Conservation (phyloP, 2,329 filamentous ascomycete genomes). For the Tolypocladium tundrense region DNA sequence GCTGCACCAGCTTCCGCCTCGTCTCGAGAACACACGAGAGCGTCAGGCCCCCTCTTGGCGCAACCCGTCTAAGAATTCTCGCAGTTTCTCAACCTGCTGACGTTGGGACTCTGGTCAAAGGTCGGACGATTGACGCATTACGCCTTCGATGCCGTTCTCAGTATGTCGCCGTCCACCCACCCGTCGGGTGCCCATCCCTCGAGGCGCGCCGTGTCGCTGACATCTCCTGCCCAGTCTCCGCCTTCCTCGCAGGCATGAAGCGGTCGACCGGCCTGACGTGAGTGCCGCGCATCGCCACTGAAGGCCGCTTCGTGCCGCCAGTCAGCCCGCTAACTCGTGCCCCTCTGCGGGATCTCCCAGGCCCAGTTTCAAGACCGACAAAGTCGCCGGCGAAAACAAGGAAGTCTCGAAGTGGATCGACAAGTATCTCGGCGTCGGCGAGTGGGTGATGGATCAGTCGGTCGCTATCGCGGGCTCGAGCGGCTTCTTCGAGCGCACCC, state of each 20-base stretch:
- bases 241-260: conserved; percentile 93
- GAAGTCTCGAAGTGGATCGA: conserved; percentile 82
- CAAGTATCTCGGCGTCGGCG: conserved; percentile 86
- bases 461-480: conserved; percentile 84
- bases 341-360: conserved; percentile 31
- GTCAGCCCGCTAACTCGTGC: conserved; percentile 10
- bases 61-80: conserved; percentile 3
- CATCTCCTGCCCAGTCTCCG: conserved; percentile 57
- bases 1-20: not conserved
- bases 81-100: conserved; percentile 57
- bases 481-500: conserved; percentile 82
- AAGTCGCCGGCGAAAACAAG: conserved; percentile 68
- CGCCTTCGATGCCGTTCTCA: conserved; percentile 87
- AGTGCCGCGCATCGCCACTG: conserved; percentile 30
- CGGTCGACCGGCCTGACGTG: conserved; percentile 97
- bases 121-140: conserved; percentile 89
- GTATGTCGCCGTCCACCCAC: conserved; percentile 40
- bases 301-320: not conserved
- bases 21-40: not conserved
- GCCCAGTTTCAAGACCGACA: conserved; percentile 79
- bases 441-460: conserved; percentile 97
- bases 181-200: not conserved
- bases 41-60: not conserved
- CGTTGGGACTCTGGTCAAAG: conserved; percentile 63
- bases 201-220: not conserved